Evolutionary conservation across 2,329 filamentous ascomycete genomes (phyloP).

Genomic region (Exophiala lecanii-corni): DNA sequence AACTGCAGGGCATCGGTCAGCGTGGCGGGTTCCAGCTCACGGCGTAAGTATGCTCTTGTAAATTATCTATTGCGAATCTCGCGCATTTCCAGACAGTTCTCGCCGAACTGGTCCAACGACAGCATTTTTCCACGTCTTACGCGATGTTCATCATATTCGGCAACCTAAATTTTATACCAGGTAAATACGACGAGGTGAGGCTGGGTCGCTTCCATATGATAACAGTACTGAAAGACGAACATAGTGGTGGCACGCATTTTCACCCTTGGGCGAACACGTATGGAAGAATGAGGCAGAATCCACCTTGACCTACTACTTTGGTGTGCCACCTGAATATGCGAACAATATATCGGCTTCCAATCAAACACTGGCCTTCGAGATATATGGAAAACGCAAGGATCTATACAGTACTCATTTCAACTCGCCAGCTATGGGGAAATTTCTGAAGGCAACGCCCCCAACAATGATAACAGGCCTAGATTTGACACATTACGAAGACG

Average conservation of each 20-base stretch:
- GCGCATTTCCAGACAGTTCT: too few species aligned
- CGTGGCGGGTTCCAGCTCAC: too few species aligned
- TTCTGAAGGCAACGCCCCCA: slow-evolving; percentile 28
- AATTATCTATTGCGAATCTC: too few species aligned
- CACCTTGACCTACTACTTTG: slow-evolving; percentile 42
- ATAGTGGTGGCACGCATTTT: slow-evolving; percentile 1
- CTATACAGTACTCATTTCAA: slow-evolving; percentile 33
- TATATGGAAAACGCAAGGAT: slow-evolving; percentile 32
- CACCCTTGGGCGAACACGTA: neutral
- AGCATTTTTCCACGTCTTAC: too few species aligned
- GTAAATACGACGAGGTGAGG: slow-evolving; percentile 1
- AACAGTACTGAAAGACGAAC: neutral
- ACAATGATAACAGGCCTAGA: slow-evolving; percentile 34
- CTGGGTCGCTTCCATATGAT: neutral
- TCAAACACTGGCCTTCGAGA: slow-evolving; percentile 36
- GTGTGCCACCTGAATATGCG: slow-evolving; percentile 35
- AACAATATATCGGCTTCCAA: slow-evolving; percentile 30
- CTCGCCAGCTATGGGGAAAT: slow-evolving; percentile 30
- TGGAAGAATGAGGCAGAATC: slow-evolving; percentile 7
- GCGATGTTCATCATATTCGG: slow-evolving; percentile 3
- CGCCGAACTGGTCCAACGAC: too few species aligned
- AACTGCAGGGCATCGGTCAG: too few species aligned
- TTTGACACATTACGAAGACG: slow-evolving; percentile 31
- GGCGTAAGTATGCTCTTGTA: too few species aligned
- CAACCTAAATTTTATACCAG: slow-evolving; percentile 1